Percentiles rank a stretch among this genome's conserved stretches.
phyloP scores from a whole-genome alignment of 306 rosid genomes.

The Rubus parviflorus region DNA sequence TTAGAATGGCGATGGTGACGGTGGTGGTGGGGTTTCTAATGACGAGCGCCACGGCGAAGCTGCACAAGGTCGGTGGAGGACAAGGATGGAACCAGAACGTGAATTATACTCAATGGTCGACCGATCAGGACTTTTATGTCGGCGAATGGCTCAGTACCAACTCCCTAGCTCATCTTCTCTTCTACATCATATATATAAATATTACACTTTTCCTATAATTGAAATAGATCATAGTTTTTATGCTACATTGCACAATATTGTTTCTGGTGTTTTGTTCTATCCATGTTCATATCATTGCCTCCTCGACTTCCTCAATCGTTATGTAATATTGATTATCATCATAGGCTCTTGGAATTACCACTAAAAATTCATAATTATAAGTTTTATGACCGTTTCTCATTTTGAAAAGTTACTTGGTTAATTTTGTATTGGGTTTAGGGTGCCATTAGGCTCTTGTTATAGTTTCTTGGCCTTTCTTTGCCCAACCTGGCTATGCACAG shows the following conservation, averaged over 20 bases:
- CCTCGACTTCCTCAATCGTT: not conserved
- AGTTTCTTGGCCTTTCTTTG: too few species aligned
- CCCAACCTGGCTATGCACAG: too few species aligned
- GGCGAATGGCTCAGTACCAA: conserved; percentile 79
- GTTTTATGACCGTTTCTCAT: not conserved
- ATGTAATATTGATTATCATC: not conserved
- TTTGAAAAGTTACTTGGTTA: not conserved
- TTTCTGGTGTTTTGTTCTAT: not conserved
- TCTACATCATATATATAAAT: not conserved
- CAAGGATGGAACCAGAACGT: conserved; percentile 52
- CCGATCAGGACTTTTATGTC: conserved; percentile 36
- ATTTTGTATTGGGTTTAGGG: not conserved
- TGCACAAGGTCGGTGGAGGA: conserved; percentile 67
- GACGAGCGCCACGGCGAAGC: not conserved
- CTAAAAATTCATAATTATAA: not conserved
- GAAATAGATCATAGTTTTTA: not conserved
- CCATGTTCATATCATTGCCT: not conserved
- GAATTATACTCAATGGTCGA: conserved; percentile 72
- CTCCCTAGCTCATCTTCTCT: not conserved
- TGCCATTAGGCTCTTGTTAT: too few species aligned
- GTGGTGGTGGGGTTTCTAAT: conserved; percentile 2
- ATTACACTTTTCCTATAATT: not conserved
- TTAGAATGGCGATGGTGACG: not conserved
- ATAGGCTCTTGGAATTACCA: not conserved
- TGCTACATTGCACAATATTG: not conserved